Evolutionary conservation across 1,284 basidiomycete genomes (phyloP).

Genomic region (Pholiota adiposa): DNA sequence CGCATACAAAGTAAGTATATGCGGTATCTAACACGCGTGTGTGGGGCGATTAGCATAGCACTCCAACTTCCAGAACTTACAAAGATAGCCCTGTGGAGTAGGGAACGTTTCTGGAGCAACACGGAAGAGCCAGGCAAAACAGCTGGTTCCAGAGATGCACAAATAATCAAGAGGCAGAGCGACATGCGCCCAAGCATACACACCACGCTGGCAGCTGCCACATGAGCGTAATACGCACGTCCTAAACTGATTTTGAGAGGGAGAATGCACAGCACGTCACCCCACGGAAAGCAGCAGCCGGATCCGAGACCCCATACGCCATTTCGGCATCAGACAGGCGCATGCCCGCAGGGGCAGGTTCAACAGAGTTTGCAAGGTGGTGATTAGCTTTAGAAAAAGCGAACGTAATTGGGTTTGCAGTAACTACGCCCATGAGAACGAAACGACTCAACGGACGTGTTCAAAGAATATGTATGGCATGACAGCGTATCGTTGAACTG

Average conservation of each 20-base stretch:
- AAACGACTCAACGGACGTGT: not conserved
- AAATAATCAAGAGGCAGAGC: no score
- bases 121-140: no score
- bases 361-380: not conserved
- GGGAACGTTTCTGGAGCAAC: no score
- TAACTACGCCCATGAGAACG: not conserved
- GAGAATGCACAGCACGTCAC: not conserved
- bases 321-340: not conserved
- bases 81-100: no score
- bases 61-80: no score
- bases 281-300: not conserved
- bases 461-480: not conserved
- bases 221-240: not conserved
- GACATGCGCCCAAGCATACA: no score
- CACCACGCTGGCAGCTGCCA: not conserved
- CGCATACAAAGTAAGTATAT: no score
- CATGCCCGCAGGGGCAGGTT: not conserved
- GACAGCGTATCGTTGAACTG: not conserved
- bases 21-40: no score
- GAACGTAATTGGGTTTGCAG: not conserved
- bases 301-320: not conserved
- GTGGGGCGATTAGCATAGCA: no score
- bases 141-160: no score
- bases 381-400: not conserved
- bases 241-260: not conserved